phyloP scores from a whole-genome alignment of 208 protist genomes.

The Acanthamoeba polyphaga region DNA sequence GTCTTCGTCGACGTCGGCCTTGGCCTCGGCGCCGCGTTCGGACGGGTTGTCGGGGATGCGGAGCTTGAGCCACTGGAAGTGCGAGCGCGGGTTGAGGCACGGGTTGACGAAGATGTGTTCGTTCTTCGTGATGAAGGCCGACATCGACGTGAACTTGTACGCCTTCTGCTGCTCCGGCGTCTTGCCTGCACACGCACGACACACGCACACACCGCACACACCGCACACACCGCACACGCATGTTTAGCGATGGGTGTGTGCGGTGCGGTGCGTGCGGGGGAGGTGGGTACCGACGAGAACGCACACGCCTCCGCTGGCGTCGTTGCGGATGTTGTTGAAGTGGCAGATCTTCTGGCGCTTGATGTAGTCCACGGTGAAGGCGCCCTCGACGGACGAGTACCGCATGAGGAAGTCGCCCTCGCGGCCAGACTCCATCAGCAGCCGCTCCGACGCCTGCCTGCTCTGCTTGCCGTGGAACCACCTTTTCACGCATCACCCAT shows the following conservation, averaged over 20 bases:
- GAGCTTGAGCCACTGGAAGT: constrained; percentile 59
- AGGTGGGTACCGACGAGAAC: background rate
- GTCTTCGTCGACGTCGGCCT: background rate
- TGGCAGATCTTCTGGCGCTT: constrained; percentile 54
- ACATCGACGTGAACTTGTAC: constrained; percentile 59
- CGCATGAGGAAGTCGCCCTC: constrained; percentile 65
- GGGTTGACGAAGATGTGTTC: constrained; percentile 52
- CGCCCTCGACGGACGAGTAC: constrained; percentile 10
- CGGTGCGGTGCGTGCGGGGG: background rate
- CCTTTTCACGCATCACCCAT: background rate
- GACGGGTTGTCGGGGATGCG: constrained; percentile 19
- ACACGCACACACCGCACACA: background rate
- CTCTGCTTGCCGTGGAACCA: constrained; percentile 70
- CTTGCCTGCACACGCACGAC: background rate
- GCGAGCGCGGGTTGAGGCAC: constrained; percentile 37
- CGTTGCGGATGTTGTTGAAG: constrained; percentile 64
- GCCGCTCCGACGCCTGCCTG: constrained; percentile 68
- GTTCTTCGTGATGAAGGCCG: constrained; percentile 39
- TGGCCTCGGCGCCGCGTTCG: background rate
- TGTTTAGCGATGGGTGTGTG: background rate
- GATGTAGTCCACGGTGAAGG: constrained; percentile 61
- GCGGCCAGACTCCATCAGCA: constrained; percentile 22
- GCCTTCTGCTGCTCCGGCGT: constrained; percentile 16
- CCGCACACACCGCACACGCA: too few species aligned
- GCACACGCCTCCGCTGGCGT: constrained; percentile 12